Base-by-base conservation (phyloP, 192 early-diverging fungal species). In the Coemansia sp. region DNA sequence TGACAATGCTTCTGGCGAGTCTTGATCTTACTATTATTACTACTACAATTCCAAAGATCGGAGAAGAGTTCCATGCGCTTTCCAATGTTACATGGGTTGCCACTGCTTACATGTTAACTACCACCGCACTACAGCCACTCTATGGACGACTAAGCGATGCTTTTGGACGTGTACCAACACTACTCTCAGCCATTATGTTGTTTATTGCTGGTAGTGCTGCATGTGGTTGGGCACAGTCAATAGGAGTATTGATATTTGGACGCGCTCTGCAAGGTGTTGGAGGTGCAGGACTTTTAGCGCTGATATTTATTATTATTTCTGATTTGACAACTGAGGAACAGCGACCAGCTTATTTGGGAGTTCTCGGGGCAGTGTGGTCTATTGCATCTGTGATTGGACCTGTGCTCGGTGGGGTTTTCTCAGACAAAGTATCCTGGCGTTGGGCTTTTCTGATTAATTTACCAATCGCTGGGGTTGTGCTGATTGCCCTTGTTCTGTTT, bases 11-110 rank as follows among this genome's bases (percentile, higher is more conserved):
- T 53, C 83, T 92, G 17, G 84, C 87, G 1, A 80, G 85, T 6
- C 65, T 94, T 20, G 94, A 96, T 73, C 72, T 87, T 64, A 94
- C 91, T 4, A 91, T 96, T 51, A 83, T 96, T 27, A 81, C 88
- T 5, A 92, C 92, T 0, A 84, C 90, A 5, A 76, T 92, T 27
- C 78, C 85, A 8, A 72, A 59, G 1, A 94, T 96, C 61, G 85
- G 87, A 5, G 60, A 74, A 24, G 91, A 87, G 20, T 88, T 91
- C 54, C 51, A 82, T 2, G 80, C 68, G 1, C 78, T 89, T 30
- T 78, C 75, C 25, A 66, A 85, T 33, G 85, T 90, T 64, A 81
- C 90, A 0, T 95, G 94, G 94, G 88, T 94, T 30, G 91, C 88
- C 8, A 87, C 87, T 0, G 76, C 85, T 17, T 92, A 88, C 66